These are phyloP conservation scores for Suillus discolor DNA, from an alignment of 768 basidiomycete genomes.

Conservation along the genomic window DNA sequence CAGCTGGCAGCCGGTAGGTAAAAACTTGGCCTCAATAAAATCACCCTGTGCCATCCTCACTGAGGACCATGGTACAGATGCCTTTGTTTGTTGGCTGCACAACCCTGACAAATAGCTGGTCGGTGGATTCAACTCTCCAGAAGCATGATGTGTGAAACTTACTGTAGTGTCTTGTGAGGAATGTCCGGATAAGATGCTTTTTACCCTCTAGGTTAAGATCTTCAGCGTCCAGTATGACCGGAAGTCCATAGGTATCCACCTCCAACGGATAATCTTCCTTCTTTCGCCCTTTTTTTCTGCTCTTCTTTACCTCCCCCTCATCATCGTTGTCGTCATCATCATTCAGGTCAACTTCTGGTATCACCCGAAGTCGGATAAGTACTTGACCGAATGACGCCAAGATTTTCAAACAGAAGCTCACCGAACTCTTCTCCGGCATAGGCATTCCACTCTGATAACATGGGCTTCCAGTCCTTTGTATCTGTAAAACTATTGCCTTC, in stretches of 20 bases:
- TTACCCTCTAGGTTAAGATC: too few species aligned
- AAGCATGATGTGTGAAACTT: neutral
- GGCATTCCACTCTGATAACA: slow-evolving; percentile 1
- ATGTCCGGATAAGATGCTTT: neutral
- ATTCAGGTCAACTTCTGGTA: neutral
- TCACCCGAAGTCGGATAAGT: neutral
- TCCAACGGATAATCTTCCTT: neutral
- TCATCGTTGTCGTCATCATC: neutral
- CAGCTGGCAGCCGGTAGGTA: neutral
- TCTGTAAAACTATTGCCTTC: neutral
- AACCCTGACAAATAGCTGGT: neutral
- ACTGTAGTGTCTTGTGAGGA: slow-evolving; percentile 1
- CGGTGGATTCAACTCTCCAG: neutral
- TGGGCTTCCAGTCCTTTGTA: neutral
- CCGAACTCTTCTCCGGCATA: neutral
- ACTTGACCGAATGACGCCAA: neutral
- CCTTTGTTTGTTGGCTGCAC: neutral
- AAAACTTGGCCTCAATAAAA: neutral
- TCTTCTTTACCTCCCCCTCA: neutral
- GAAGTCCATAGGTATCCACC: neutral
- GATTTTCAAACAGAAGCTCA: neutral
- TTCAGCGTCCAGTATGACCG: neutral
- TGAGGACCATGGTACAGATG: neutral
- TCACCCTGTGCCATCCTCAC: neutral
- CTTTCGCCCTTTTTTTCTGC: neutral